phyloP scores from a whole-genome alignment of 352 stramenopile species.

The Phytophthora syringae region DNA sequence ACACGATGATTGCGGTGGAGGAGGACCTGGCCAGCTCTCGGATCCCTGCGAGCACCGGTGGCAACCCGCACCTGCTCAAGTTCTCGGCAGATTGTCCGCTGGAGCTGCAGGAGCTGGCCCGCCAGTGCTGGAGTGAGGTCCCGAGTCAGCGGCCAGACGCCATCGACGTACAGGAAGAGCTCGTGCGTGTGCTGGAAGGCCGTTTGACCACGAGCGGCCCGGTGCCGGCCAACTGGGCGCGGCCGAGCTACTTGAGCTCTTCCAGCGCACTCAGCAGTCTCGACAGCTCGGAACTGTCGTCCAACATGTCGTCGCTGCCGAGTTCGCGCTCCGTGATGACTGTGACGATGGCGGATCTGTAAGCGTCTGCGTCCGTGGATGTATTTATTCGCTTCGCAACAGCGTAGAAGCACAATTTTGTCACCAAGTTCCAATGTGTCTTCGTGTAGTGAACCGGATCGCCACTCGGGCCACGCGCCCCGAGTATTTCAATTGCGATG shows the following conservation, averaged over 20 bases:
- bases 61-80: conserved; percentile 61
- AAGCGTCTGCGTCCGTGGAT: conserved; percentile 16
- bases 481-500: conserved; percentile 25
- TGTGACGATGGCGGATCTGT: conserved; percentile 44
- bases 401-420: conserved; percentile 38
- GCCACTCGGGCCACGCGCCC: conserved; percentile 17
- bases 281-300: conserved; percentile 51
- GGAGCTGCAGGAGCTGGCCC: conserved; percentile 60
- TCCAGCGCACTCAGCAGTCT: conserved; percentile 47
- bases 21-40: conserved; percentile 51
- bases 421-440: conserved; percentile 30
- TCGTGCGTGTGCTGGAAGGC: conserved; percentile 73
- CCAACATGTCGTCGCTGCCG: conserved; percentile 45
- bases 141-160: conserved; percentile 53
- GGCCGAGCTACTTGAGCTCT: conserved; percentile 53
- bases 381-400: conserved; percentile 40
- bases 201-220: conserved; percentile 56
- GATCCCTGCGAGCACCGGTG: conserved; percentile 16
- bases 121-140: conserved; percentile 69
- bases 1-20: conserved; percentile 75
- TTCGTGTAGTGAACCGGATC: conserved; percentile 38
- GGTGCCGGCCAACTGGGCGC: conserved; percentile 57
- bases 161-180: conserved; percentile 79
- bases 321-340: conserved; percentile 47
- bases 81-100: conserved; percentile 68